phyloP scores from a whole-genome alignment of 2,329 filamentous ascomycete genomes.

The Alternaria tenuissima region DNA sequence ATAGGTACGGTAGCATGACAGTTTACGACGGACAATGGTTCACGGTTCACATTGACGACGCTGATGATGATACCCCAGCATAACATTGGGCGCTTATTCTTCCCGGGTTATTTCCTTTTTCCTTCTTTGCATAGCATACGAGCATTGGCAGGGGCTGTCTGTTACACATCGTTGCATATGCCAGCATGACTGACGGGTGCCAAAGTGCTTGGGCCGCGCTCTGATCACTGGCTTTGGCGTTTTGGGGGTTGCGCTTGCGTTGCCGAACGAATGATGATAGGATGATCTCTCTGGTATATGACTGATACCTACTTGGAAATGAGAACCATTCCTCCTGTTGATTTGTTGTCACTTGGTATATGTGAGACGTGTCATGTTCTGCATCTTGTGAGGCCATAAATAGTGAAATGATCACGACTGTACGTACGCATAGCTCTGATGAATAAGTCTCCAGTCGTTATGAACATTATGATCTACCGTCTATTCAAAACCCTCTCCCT shows the following conservation, averaged over 20 bases:
- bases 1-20: slow-evolving; percentile 17
- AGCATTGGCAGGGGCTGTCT: slow-evolving; percentile 32
- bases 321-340: slow-evolving; percentile 5
- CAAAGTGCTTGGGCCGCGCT: slow-evolving; percentile 50
- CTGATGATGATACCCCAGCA: slow-evolving; percentile 34
- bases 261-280: slow-evolving; percentile 1
- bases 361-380: neutral
- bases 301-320: neutral
- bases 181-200: slow-evolving; percentile 39
- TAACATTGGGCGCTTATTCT: slow-evolving; percentile 37
- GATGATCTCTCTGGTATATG: slow-evolving; percentile 2
- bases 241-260: slow-evolving; percentile 16
- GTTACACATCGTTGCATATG: slow-evolving; percentile 32
- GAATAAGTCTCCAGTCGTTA: neutral
- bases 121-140: slow-evolving; percentile 43
- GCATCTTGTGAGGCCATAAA: neutral
- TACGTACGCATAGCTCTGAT: neutral
- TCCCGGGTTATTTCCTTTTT: slow-evolving; percentile 22
- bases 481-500: slow-evolving; percentile 45
- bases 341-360: neutral
- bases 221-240: slow-evolving; percentile 41
- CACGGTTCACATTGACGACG: slow-evolving; percentile 21
- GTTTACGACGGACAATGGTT: slow-evolving; percentile 17
- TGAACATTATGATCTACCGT: slow-evolving; percentile 11
- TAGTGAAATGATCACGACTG: neutral